Base-by-base conservation (phyloP, 2,329 filamentous ascomycete species). In the Sordariomycetes sp. region DNA sequence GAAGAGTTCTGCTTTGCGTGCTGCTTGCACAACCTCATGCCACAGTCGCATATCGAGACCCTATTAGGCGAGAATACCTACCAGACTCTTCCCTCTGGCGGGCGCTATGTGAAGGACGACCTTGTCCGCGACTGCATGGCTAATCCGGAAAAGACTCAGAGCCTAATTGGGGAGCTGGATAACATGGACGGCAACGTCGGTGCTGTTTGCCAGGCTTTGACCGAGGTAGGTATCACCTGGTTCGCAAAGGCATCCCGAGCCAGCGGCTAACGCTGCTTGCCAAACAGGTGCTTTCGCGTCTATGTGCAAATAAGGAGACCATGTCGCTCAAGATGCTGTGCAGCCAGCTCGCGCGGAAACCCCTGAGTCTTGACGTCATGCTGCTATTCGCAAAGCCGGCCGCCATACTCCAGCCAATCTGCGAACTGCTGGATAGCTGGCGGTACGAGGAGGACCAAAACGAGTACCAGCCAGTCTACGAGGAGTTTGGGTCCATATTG, bases 181-280 rank as follows among this genome's bases (percentile, higher is more conserved):
- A 86, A 86, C 55, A 90, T 94, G 79, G 89, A 95, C 64, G 92
- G 92, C 1, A 96, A 96, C 68, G 89, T 89, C 2, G 90, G 89
- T 2, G 89, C 90, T 2, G 89, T 95, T 20, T 87, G 87, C 55
- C 84, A 86, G 60, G 91, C 90, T 2, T 75, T 91, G 52, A 81
- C 84, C 45, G 86, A 89, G 73, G 85, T 86, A 67, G 63, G 75
- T 20, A 24, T 22, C 56, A 34, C 5, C 15, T 66, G 28, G 20
- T 50, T 6, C 10, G 6, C 28, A 32, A 17, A 28, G 10, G 32
- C n/a, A 42, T 39, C 17, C 52, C 6, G 6, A 6, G 39, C n/a
- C 8, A 28, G 20, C 32, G 60, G 36, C 61, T 59, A 55, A 62
- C 54, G n/a, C 13, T 3, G 22, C 42, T 51, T 17, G 34, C 8